phyloP scores from a whole-genome alignment of 306 rosid genomes.

The Dryas alaskensis region DNA sequence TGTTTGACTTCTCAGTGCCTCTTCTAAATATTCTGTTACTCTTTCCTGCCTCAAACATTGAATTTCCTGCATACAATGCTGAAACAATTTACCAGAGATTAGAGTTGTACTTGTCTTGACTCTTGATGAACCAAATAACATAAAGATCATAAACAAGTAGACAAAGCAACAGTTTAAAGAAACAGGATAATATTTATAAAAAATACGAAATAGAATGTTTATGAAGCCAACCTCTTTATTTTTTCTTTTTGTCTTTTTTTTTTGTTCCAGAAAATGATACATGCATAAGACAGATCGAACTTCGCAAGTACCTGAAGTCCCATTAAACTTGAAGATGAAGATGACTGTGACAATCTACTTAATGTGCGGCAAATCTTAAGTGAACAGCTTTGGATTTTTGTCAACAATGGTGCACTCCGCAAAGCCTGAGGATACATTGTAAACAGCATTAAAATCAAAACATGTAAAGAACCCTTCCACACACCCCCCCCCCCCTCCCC shows the following conservation, averaged over 20 bases:
- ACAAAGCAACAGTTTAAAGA: background rate
- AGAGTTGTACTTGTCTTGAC: conserved; percentile 27
- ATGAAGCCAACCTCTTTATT: background rate
- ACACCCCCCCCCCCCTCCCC: too few relatives aligned
- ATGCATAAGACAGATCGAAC: conserved; percentile 16
- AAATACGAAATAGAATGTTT: conserved; percentile 18
- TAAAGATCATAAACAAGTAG: background rate
- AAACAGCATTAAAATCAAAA: conserved; percentile 11
- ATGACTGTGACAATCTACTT: conserved; percentile 44
- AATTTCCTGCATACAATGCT: conserved; percentile 68
- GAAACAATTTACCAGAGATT: conserved; percentile 37
- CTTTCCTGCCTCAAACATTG: conserved; percentile 59
- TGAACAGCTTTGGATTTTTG: conserved; percentile 51
- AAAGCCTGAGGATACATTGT: conserved; percentile 56
- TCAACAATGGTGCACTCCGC: conserved; percentile 57
- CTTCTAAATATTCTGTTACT: conserved; percentile 57
- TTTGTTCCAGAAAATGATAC: background rate
- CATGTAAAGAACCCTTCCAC: background rate
- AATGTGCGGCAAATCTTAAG: conserved; percentile 52
- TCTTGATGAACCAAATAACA: conserved; percentile 10
- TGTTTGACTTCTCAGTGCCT: conserved; percentile 55
- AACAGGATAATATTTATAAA: background rate
- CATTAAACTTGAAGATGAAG: conserved; percentile 47
- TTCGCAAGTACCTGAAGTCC: conserved; percentile 63
- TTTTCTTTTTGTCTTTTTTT: background rate